Percentiles rank a stretch among this genome's conserved stretches.
These are phyloP conservation scores for Tetrahymena thermophila DNA, from an alignment of 73 alveolate species.

Conservation along the genomic window DNA sequence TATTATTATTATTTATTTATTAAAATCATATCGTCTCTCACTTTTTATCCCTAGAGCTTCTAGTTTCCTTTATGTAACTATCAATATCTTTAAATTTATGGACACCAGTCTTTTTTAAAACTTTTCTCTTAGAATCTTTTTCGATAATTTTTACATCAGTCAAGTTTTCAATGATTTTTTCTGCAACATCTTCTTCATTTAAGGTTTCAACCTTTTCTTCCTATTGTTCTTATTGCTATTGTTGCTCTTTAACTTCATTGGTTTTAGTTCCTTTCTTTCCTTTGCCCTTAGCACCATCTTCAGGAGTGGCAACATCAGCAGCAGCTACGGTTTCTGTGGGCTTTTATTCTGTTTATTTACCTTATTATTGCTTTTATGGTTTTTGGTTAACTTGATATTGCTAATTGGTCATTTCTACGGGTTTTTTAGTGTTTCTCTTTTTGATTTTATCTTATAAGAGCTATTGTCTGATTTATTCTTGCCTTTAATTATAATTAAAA, in stretches of 20 bases:
- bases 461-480: not conserved
- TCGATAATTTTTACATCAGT: not conserved
- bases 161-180: not conserved
- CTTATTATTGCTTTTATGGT: not conserved
- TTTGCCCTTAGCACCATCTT: not conserved
- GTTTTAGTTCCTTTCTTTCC: not conserved
- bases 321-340: not conserved
- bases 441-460: not conserved
- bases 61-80: not conserved
- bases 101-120: not conserved
- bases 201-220: not conserved
- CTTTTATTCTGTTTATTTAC: not conserved
- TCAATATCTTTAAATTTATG: not conserved
- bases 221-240: not conserved
- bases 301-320: not conserved
- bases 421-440: not conserved
- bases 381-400: not conserved
- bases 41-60: not conserved
- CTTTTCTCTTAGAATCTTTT: not conserved
- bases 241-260: not conserved
- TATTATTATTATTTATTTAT: not conserved
- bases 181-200: not conserved
- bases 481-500: not conserved
- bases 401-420: not conserved
- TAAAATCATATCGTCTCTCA: not conserved